These are phyloP conservation scores for Jaapia argillacea DNA, from an alignment of 768 basidiomycete genomes.

Conservation along the genomic window DNA sequence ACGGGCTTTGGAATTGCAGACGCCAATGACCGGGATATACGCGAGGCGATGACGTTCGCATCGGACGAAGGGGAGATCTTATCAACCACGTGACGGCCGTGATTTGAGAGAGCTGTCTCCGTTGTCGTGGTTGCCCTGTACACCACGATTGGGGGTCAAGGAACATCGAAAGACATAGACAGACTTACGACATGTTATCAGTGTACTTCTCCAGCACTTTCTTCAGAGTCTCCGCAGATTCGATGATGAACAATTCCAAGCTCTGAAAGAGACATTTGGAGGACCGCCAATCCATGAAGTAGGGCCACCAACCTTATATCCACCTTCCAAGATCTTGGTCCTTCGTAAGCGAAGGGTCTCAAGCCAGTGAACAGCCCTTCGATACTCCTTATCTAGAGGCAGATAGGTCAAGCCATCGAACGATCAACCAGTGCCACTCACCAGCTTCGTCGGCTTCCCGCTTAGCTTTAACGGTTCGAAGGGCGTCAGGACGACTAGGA, in stretches of 20 bases:
- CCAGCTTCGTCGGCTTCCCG: constrained; percentile 90
- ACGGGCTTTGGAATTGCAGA: constrained; percentile 61
- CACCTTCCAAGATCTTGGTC: constrained; percentile 74
- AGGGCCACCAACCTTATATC: constrained; percentile 52
- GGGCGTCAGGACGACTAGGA: constrained; percentile 42
- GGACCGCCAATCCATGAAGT: neutral
- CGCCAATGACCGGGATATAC: constrained; percentile 52
- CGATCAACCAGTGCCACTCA: constrained; percentile 18
- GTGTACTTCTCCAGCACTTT: constrained; percentile 59
- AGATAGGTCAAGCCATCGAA: constrained; percentile 1
- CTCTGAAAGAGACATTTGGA: constrained; percentile 42
- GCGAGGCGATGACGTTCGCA: constrained; percentile 40
- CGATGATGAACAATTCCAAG: constrained; percentile 68
- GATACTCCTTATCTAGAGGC: constrained; percentile 73
- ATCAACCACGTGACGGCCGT: constrained; percentile 50
- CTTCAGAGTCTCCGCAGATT: constrained; percentile 57
- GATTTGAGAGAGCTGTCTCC: constrained; percentile 61
- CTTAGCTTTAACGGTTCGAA: constrained; percentile 74
- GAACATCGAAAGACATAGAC: neutral
- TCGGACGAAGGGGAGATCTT: constrained; percentile 68
- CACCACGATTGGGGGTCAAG: constrained; percentile 2
- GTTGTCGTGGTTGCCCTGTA: constrained; percentile 71
- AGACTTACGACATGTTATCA: constrained; percentile 65
- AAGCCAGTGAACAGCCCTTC: constrained; percentile 85
- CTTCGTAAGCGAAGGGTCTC: constrained; percentile 79